Percentiles rank a stretch among this genome's conserved stretches.
phyloP scores from a whole-genome alignment of 306 rosid species.

The Vicia sativa region DNA sequence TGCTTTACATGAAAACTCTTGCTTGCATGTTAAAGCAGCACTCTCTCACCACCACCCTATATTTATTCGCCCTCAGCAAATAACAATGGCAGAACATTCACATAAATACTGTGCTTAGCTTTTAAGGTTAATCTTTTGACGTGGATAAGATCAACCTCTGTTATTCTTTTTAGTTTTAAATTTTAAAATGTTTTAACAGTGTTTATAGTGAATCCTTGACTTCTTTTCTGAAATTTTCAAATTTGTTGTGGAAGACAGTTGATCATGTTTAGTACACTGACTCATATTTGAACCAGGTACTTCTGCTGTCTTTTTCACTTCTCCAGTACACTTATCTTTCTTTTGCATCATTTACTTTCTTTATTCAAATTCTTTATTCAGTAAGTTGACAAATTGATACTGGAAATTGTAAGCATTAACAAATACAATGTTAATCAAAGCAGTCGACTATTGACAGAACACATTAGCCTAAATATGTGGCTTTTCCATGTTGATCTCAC shows the following conservation, averaged over 20 bases:
- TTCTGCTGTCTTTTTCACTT: neutral
- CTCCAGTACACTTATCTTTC: neutral
- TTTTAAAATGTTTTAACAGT: neutral
- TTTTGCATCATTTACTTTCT: neutral
- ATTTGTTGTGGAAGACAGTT: slow-evolving; percentile 28
- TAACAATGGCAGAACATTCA: slow-evolving; percentile 18
- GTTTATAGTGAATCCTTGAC: slow-evolving; percentile 24
- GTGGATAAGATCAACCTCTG: slow-evolving; percentile 28
- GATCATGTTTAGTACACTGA: neutral
- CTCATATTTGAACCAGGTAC: slow-evolving; percentile 1
- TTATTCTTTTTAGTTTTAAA: slow-evolving; percentile 12
- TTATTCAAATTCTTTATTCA: neutral
- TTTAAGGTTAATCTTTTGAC: slow-evolving; percentile 34
- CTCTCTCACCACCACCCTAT: slow-evolving; percentile 6
- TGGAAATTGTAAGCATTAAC: neutral
- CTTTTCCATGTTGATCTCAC: neutral
- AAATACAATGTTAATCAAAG: neutral
- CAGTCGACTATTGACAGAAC: neutral
- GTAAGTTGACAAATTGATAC: neutral
- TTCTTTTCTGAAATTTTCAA: slow-evolving; percentile 3
- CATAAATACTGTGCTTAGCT: slow-evolving; percentile 26
- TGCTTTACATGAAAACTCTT: slow-evolving; percentile 35
- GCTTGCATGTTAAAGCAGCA: slow-evolving; percentile 22
- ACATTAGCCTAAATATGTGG: neutral
- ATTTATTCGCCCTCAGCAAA: slow-evolving; percentile 20